phyloP scores from a whole-genome alignment of 768 basidiomycete genomes.

The Hericium coralloides region DNA sequence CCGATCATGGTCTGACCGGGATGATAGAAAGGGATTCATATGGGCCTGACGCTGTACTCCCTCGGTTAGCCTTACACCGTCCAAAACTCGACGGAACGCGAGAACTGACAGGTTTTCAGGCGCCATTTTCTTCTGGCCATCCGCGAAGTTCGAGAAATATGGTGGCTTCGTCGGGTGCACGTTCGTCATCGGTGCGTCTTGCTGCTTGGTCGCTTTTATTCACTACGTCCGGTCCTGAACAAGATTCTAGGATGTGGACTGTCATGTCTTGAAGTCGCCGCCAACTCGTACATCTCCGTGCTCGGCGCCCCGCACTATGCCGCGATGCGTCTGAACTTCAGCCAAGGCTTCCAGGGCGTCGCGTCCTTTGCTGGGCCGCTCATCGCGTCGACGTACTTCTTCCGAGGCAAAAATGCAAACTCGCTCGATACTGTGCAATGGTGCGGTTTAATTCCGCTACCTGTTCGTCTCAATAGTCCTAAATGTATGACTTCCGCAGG shows the following conservation, averaged over 20 bases:
- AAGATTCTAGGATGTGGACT: slow-evolving; percentile 49
- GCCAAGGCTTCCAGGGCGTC: slow-evolving; percentile 72
- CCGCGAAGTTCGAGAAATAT: slow-evolving; percentile 56
- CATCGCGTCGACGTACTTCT: slow-evolving; percentile 71
- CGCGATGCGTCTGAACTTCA: slow-evolving; percentile 69
- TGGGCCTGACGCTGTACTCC: slow-evolving; percentile 51
- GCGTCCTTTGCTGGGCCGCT: slow-evolving; percentile 68
- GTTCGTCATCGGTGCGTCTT: slow-evolving; percentile 47
- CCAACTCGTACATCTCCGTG: slow-evolving; percentile 74
- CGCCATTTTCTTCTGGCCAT: slow-evolving; percentile 75
- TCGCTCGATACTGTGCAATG: slow-evolving; percentile 63
- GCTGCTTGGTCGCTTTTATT: not conserved
- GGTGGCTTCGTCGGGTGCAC: slow-evolving; percentile 71
- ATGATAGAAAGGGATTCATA: slow-evolving; percentile 47
- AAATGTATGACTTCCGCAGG: slow-evolving; percentile 23
- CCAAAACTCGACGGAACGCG: slow-evolving; percentile 12
- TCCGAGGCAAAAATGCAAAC: slow-evolving; percentile 51
- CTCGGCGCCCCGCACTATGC: slow-evolving; percentile 61
- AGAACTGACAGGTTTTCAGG: slow-evolving; percentile 28
- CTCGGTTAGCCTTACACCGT: slow-evolving; percentile 30
- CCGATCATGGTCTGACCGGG: not conserved
- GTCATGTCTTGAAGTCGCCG: slow-evolving; percentile 58
- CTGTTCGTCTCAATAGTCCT: not conserved
- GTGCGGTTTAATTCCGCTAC: slow-evolving; percentile 21
- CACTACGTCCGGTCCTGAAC: not conserved